These are phyloP conservation scores for Collybiopsis luxurians DNA, from an alignment of 768 basidiomycete genomes.

Conservation along the genomic window DNA sequence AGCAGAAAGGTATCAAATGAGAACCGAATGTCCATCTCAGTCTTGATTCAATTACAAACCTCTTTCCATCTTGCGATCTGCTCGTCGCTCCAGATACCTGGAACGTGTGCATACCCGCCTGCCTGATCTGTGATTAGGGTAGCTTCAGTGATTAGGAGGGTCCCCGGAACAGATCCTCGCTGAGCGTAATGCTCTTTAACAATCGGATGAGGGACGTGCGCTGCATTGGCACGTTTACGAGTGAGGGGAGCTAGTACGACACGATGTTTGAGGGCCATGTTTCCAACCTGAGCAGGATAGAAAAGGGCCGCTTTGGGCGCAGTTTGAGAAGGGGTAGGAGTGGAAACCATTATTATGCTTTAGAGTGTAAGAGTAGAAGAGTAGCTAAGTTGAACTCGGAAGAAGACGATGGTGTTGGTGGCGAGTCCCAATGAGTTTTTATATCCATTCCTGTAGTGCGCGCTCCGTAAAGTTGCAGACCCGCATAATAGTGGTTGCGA, in stretches of 20 bases:
- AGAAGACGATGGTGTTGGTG: no score
- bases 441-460: no score
- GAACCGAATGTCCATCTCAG: not conserved
- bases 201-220: conserved; percentile 21
- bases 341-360: not conserved
- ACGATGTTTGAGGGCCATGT: conserved; percentile 26
- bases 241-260: conserved; percentile 34
- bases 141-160: conserved; percentile 39
- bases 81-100: conserved; percentile 16
- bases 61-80: conserved; percentile 18
- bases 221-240: conserved; percentile 23
- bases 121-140: conserved; percentile 28
- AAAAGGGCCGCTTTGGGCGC: conserved; percentile 19
- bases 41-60: conserved; percentile 7
- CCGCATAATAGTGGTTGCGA: no score
- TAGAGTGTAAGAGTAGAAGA: not conserved
- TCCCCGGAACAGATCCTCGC: conserved; percentile 27
- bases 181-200: conserved; percentile 26
- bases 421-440: no score
- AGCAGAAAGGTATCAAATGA: not conserved
- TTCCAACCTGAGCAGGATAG: conserved; percentile 26
- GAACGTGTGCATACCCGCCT: conserved; percentile 19
- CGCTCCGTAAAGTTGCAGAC: no score
- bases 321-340: not conserved
- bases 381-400: not conserved